phyloP scores from a whole-genome alignment of 2,329 filamentous ascomycete species.

The Dactylellina parvicollis region DNA sequence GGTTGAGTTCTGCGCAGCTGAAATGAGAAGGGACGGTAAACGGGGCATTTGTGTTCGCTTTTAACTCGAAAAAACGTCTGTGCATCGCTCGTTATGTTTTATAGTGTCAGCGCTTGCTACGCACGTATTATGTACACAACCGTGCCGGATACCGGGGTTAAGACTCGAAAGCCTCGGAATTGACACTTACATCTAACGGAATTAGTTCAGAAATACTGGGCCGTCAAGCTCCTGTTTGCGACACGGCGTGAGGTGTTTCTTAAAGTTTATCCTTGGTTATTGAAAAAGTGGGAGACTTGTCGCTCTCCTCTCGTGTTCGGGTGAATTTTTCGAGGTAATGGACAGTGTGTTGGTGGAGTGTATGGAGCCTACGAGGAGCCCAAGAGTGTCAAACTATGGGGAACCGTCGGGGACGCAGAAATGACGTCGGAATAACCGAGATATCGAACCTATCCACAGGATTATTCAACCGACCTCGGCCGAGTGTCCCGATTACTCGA shows the following conservation, averaged over 20 bases:
- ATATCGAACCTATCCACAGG: constrained; percentile 31
- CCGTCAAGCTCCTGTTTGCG: constrained; percentile 10
- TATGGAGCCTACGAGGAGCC: too few relatives aligned
- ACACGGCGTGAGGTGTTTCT: background rate
- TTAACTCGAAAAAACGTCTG: constrained; percentile 44
- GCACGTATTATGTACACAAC: background rate
- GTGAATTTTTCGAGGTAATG: constrained; percentile 36
- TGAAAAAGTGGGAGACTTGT: constrained; percentile 3
- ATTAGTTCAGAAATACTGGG: background rate
- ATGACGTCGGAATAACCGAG: constrained; percentile 53
- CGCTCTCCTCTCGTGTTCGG: constrained; percentile 47
- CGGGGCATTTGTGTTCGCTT: constrained; percentile 50
- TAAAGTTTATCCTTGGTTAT: background rate
- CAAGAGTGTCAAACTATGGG: constrained; percentile 46
- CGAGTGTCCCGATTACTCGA: constrained; percentile 18
- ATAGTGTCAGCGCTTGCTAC: constrained; percentile 53
- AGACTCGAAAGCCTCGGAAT: background rate
- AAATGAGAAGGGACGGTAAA: constrained; percentile 54
- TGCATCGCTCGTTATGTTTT: constrained; percentile 48
- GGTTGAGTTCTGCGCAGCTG: constrained; percentile 37
- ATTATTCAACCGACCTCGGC: constrained; percentile 53
- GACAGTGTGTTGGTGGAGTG: constrained; percentile 18
- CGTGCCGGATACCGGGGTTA: background rate
- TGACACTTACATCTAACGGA: constrained; percentile 10
- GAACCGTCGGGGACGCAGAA: constrained; percentile 29